Conservation (phyloP, 2,329 filamentous ascomycete species). For the Cytospora leucostoma region DNA sequence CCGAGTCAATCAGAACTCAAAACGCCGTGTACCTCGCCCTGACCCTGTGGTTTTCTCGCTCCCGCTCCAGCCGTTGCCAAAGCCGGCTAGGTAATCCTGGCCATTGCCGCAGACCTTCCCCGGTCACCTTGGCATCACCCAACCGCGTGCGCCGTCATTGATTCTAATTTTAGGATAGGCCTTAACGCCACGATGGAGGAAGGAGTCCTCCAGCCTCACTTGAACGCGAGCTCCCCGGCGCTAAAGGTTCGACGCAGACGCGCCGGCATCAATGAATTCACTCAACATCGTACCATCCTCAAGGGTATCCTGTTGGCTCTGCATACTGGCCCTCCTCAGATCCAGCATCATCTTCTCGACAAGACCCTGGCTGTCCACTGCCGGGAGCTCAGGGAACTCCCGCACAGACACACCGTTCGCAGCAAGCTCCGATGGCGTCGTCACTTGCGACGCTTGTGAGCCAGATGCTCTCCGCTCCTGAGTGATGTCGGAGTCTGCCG, state of each 20-base stretch:
- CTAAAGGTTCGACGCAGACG: constrained; percentile 1
- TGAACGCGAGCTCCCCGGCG: neutral
- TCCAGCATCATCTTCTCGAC: constrained; percentile 57
- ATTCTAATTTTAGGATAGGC: neutral
- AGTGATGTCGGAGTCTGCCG: constrained; percentile 7
- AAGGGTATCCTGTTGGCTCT: constrained; percentile 10
- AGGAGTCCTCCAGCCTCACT: neutral
- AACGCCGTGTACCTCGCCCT: constrained; percentile 10
- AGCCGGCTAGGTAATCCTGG: too few relatives aligned
- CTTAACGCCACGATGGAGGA: neutral
- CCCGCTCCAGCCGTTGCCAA: neutral
- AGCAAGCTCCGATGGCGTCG: constrained; percentile 24
- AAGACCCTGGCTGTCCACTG: constrained; percentile 47
- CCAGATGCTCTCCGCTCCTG: constrained; percentile 26
- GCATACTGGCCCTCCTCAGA: constrained; percentile 44
- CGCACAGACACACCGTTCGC: constrained; percentile 25
- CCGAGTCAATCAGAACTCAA: neutral
- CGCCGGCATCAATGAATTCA: neutral
- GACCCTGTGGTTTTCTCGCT: neutral
- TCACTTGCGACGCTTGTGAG: constrained; percentile 26
- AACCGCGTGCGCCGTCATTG: neutral
- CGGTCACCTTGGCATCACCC: neutral
- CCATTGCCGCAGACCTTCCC: neutral
- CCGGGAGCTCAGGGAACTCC: constrained; percentile 45
- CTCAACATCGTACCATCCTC: constrained; percentile 3